phyloP scores from a whole-genome alignment of 768 basidiomycete genomes.

The Tricholoma bakamatsutake region DNA sequence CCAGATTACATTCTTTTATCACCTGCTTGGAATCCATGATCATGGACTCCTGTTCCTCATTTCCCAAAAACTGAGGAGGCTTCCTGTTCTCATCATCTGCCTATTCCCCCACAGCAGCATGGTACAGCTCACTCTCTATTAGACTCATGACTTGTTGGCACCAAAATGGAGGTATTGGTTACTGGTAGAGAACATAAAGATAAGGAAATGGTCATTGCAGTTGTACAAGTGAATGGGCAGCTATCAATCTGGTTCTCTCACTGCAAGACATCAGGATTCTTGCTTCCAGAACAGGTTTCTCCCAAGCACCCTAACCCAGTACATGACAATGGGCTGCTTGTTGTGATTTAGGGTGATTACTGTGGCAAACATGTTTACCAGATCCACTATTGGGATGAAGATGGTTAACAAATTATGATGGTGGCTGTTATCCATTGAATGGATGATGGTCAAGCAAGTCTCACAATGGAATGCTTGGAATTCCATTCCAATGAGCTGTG shows the following conservation, averaged over 20 bases:
- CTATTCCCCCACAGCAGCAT: neutral
- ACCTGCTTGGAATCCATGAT: neutral
- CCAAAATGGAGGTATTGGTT: neutral
- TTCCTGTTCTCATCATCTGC: neutral
- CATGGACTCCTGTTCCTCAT: neutral
- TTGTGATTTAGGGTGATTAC: constrained; percentile 1
- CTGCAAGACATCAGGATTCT: no score
- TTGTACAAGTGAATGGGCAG: neutral
- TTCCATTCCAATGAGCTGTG: neutral
- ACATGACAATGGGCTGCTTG: neutral
- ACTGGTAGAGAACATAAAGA: neutral
- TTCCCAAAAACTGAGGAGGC: neutral
- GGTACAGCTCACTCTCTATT: neutral
- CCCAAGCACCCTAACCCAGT: neutral
- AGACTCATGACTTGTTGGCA: neutral
- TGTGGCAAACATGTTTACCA: neutral
- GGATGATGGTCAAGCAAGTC: neutral
- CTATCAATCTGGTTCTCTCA: no score
- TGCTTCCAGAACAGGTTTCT: no score
- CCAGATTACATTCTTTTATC: neutral
- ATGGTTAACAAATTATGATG: neutral
- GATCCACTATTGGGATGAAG: neutral
- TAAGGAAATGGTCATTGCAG: neutral
- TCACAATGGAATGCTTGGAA: neutral
- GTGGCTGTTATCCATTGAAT: neutral